Evolutionary conservation across 2,329 filamentous ascomycete genomes (phyloP).

Genomic region (Colletotrichum costaricense): DNA sequence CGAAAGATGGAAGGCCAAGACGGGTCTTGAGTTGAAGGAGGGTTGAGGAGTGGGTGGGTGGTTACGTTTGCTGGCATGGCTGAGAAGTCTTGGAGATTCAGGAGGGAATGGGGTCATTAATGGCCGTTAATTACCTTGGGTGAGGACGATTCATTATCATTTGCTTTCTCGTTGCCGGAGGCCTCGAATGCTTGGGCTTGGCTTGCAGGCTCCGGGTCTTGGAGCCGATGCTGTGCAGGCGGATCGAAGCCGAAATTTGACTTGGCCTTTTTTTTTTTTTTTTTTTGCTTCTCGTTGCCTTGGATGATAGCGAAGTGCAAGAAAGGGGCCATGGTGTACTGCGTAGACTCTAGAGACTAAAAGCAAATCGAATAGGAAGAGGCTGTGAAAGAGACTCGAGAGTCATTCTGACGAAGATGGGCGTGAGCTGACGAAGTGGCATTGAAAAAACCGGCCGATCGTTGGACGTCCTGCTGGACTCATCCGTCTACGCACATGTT

Average conservation of each 20-base stretch:
- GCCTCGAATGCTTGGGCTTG: slow-evolving; percentile 29
- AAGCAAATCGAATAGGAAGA: neutral
- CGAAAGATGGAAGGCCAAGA: slow-evolving; percentile 1
- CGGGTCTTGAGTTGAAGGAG: neutral
- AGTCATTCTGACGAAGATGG: slow-evolving; percentile 2
- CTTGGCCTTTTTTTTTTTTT: neutral
- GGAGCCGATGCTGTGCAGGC: neutral
- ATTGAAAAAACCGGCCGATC: slow-evolving; percentile 24
- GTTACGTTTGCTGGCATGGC: slow-evolving; percentile 5
- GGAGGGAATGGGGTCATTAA: neutral
- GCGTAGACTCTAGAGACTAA: too few species aligned
- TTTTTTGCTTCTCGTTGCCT: neutral
- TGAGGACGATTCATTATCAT: neutral
- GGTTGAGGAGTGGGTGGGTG: neutral
- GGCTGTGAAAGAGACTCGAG: neutral
- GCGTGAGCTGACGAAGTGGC: slow-evolving; percentile 2
- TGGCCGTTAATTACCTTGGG: neutral
- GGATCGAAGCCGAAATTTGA: neutral
- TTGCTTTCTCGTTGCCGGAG: slow-evolving; percentile 16
- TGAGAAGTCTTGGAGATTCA: slow-evolving; percentile 17
- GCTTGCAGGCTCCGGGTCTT: slow-evolving; percentile 11
- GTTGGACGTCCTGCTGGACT: slow-evolving; percentile 1
- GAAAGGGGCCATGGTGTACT: neutral
- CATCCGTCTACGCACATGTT: neutral
- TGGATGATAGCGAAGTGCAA: neutral